phyloP scores from a whole-genome alignment of 2,329 filamentous ascomycete genomes.

The Penicillium nordicum region DNA sequence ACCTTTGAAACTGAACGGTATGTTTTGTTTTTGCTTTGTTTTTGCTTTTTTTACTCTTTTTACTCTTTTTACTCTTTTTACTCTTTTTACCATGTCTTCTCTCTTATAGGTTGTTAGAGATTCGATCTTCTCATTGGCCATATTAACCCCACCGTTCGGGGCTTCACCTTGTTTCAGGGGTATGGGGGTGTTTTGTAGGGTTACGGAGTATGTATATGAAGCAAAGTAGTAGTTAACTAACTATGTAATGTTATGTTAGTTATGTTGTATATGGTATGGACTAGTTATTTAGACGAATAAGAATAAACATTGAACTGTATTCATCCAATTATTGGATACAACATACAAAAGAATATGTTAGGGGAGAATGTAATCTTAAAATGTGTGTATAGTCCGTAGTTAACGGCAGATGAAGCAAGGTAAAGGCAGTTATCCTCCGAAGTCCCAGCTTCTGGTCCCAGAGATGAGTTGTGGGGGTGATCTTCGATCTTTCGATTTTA shows the following conservation, averaged over 20 bases:
- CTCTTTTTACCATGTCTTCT: not conserved
- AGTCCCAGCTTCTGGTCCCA: not conserved
- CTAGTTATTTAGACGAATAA: not conserved
- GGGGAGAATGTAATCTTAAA: not conserved
- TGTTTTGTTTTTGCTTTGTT: not conserved
- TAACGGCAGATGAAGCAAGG: conserved; percentile 2
- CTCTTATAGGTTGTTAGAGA: not conserved
- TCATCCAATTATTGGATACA: not conserved
- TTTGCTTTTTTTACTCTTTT: not conserved
- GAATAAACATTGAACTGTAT: not conserved
- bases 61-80: not conserved
- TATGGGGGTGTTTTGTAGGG: not conserved
- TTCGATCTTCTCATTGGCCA: not conserved
- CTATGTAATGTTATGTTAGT: too few species aligned
- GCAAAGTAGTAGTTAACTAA: too few species aligned
- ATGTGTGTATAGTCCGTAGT: too few species aligned
- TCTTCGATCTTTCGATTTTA: conserved; percentile 5
- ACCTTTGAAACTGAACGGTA: not conserved
- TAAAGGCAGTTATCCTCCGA: conserved; percentile 4
- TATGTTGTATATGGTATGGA: too few species aligned
- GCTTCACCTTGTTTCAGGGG: not conserved
- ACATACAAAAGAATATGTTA: not conserved
- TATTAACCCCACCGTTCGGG: not conserved
- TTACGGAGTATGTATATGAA: not conserved
- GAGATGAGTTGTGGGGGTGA: not conserved